phyloP scores from a whole-genome alignment of 305 asterid genomes.

The Plantago lanceolata region DNA sequence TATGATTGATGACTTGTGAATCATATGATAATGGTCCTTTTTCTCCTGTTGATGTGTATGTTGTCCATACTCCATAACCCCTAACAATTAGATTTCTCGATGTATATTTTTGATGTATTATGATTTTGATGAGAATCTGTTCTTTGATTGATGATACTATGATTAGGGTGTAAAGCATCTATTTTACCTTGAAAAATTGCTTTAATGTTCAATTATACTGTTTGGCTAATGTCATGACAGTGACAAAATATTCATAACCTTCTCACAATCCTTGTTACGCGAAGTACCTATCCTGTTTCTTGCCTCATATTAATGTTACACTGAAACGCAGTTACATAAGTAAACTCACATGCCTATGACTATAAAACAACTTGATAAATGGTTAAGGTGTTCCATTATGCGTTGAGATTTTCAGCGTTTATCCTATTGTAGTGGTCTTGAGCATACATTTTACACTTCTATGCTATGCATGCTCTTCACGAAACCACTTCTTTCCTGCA shows the following conservation, averaged over 20 bases:
- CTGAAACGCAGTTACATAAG: background rate
- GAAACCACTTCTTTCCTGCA: slow-evolving; percentile 30
- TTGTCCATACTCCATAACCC: too few relatives aligned
- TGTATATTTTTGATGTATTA: too few relatives aligned
- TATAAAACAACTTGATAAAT: too few relatives aligned
- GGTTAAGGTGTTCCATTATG: background rate
- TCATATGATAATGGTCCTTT: too few relatives aligned
- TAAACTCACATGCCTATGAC: background rate
- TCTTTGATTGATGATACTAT: background rate
- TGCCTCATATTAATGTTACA: background rate
- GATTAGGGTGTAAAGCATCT: background rate
- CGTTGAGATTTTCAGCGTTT: slow-evolving; percentile 1
- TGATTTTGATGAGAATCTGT: too few relatives aligned
- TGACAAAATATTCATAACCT: background rate
- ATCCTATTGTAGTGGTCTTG: slow-evolving; percentile 4
- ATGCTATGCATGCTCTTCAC: slow-evolving; percentile 10
- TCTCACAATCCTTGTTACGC: background rate
- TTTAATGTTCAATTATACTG: background rate
- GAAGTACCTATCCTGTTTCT: background rate
- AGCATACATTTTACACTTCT: slow-evolving; percentile 4
- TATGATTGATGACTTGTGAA: too few relatives aligned
- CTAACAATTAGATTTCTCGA: too few relatives aligned
- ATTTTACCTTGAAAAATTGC: background rate
- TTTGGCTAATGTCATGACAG: background rate
- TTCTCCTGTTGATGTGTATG: too few relatives aligned